Conservation (phyloP, 345 rosid genomes). For the Bruguiera gymnorhiza region DNA sequence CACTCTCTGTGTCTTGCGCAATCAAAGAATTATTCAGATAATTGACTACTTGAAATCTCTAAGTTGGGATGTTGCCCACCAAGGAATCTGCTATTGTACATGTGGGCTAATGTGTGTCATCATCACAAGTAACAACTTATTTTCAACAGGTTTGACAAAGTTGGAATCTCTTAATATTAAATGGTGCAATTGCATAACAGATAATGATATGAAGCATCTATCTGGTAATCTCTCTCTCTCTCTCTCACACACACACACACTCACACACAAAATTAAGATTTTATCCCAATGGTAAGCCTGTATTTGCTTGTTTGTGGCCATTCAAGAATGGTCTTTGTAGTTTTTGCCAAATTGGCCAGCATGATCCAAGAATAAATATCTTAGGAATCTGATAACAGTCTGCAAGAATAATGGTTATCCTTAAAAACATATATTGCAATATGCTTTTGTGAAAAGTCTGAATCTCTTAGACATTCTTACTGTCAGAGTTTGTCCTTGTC, state of each 20-base stretch:
- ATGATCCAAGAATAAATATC: background rate
- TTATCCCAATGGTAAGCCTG: too few species aligned
- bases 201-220: conserved; percentile 72
- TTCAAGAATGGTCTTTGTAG: too few species aligned
- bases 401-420: too few species aligned
- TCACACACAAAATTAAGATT: too few species aligned
- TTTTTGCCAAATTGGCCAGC: background rate
- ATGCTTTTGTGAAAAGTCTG: background rate
- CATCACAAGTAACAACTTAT: background rate
- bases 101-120: too few species aligned
- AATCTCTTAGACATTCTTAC: background rate
- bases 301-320: too few species aligned
- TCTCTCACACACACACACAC: background rate
- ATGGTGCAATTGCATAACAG: conserved; percentile 86
- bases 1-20: too few species aligned
- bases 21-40: too few species aligned
- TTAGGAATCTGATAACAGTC: background rate
- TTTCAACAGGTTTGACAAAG: conserved; percentile 56
- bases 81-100: too few species aligned
- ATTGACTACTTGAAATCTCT: too few species aligned
- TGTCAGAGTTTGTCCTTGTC: too few species aligned
- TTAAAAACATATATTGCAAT: background rate
- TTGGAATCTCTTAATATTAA: conserved; percentile 75
- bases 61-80: too few species aligned
- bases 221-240: conserved; percentile 46